Evolutionary conservation across 148 eudicot species (phyloP).

Genomic region (Heliosperma pusillum): DNA sequence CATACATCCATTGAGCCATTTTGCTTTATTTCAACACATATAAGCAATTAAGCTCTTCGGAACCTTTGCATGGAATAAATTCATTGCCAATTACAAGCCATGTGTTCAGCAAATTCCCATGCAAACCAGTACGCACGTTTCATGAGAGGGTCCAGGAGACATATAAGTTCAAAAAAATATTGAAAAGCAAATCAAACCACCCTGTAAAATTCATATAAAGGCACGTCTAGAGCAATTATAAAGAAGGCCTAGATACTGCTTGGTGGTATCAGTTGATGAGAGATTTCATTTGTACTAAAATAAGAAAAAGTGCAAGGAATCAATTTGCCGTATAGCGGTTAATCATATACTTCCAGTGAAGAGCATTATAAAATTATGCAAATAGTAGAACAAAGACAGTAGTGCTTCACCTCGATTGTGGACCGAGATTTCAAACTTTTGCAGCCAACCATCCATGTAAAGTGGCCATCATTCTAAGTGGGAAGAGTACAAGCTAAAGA

Average conservation of each 20-base stretch:
- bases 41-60: background rate
- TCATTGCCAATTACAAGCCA: background rate
- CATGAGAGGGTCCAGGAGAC: background rate
- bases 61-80: background rate
- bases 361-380: slow-evolving; percentile 23
- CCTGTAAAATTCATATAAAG: background rate
- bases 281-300: too few relatives aligned
- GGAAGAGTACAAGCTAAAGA: slow-evolving; percentile 27
- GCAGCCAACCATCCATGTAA: slow-evolving; percentile 33
- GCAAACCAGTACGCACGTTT: background rate
- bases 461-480: slow-evolving; percentile 31
- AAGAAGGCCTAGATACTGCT: slow-evolving; percentile 6
- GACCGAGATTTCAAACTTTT: slow-evolving; percentile 23
- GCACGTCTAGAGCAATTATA: slow-evolving; percentile 4
- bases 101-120: background rate
- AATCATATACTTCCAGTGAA: slow-evolving; percentile 23
- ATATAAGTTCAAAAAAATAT: background rate
- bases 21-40: background rate
- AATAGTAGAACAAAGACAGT: slow-evolving; percentile 23
- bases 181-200: background rate
- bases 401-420: slow-evolving; percentile 31
- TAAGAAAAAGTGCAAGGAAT: too few relatives aligned
- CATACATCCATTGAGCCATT: background rate
- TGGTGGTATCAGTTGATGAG: background rate
- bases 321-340: slow-evolving; percentile 1